Evolutionary conservation across 1,284 basidiomycete species (phyloP).

Genomic region (Pascua guehoae): DNA sequence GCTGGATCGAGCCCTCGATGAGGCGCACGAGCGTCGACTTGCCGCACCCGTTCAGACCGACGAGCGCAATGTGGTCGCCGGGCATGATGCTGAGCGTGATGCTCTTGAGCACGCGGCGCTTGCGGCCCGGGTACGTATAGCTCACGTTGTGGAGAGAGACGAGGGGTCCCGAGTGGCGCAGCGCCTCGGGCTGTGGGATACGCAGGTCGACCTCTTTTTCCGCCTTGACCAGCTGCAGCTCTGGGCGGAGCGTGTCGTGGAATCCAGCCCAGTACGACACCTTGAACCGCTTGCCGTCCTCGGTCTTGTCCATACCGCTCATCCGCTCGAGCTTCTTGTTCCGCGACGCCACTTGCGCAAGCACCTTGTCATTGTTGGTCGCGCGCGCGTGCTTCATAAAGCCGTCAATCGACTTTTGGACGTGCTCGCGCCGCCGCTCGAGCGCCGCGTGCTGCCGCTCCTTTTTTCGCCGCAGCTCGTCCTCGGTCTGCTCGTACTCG

Average conservation of each 20-base stretch:
- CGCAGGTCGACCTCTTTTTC: constrained; percentile 55
- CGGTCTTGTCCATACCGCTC: constrained; percentile 57
- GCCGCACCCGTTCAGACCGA: constrained; percentile 58
- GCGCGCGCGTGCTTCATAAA: constrained; percentile 17
- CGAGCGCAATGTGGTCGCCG: constrained; percentile 58
- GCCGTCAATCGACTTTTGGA: constrained; percentile 20
- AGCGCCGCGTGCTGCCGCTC: constrained; percentile 57
- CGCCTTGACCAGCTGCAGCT: constrained; percentile 54
- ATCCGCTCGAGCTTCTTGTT: constrained; percentile 63
- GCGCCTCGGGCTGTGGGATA: constrained; percentile 51
- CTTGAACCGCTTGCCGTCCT: constrained; percentile 59
- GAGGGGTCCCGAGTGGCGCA: constrained; percentile 57
- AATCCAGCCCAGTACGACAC: constrained; percentile 58
- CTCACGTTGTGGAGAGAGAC: constrained; percentile 56
- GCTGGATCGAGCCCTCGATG: constrained; percentile 56
- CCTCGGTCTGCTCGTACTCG: constrained; percentile 18
- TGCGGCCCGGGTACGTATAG: constrained; percentile 50
- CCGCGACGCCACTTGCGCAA: constrained; percentile 53
- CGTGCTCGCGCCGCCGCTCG: constrained; percentile 57
- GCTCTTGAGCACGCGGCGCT: constrained; percentile 53
- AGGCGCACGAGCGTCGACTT: constrained; percentile 64
- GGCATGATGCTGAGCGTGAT: constrained; percentile 60
- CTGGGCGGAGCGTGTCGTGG: constrained; percentile 52
- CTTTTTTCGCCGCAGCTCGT: constrained; percentile 49
- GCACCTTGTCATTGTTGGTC: constrained; percentile 16